Conservation (phyloP, 169 alveolate genomes). For the Theileria equi region DNA sequence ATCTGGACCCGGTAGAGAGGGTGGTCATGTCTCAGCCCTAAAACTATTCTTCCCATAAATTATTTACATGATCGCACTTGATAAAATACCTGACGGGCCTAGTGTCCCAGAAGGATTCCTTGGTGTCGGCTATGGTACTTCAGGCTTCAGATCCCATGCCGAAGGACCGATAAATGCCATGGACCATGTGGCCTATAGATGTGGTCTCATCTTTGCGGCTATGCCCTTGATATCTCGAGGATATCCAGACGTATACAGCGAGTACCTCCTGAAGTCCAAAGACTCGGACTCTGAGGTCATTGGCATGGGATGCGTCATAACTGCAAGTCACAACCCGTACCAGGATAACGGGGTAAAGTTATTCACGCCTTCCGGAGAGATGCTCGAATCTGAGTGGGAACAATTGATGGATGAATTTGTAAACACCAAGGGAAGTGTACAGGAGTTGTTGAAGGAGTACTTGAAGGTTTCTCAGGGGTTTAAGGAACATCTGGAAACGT, state of each 20-base stretch:
- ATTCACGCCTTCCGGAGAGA: slow-evolving; percentile 57
- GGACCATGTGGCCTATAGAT: slow-evolving; percentile 52
- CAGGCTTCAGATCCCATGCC: slow-evolving; percentile 39
- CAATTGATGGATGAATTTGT: slow-evolving; percentile 54
- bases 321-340: slow-evolving; percentile 72
- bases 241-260: not conserved
- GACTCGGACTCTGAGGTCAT: slow-evolving; percentile 7
- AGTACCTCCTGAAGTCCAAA: not conserved
- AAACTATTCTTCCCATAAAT: not conserved
- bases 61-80: slow-evolving; percentile 6
- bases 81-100: slow-evolving; percentile 25
- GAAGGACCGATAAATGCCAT: slow-evolving; percentile 38
- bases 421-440: slow-evolving; percentile 24
- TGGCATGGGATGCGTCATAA: slow-evolving; percentile 61
- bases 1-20: no score
- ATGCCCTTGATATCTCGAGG: slow-evolving; percentile 33
- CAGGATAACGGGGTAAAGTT: slow-evolving; percentile 72
- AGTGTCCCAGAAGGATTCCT: slow-evolving; percentile 34
- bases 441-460: not conserved
- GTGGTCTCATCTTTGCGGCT: slow-evolving; percentile 47
- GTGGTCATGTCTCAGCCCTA: no score
- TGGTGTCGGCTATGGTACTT: slow-evolving; percentile 43
- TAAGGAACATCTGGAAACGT: no score
- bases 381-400: slow-evolving; percentile 63
- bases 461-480: not conserved